Conservation (phyloP, 2,329 filamentous ascomycete species). For the Aphanoascus verrucosus region DNA sequence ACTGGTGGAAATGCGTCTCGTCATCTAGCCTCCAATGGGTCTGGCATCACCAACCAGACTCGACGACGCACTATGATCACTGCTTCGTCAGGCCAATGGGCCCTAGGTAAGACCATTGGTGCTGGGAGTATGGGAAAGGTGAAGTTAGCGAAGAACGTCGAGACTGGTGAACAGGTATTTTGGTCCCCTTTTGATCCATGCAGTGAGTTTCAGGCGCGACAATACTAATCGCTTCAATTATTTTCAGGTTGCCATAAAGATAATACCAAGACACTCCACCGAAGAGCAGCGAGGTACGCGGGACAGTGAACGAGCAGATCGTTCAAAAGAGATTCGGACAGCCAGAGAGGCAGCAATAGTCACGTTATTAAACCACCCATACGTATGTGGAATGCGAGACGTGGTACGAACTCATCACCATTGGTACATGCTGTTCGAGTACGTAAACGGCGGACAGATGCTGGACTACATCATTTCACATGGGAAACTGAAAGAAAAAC, state of each 20-base stretch:
- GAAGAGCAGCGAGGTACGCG: slow-evolving; percentile 65
- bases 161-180: slow-evolving; percentile 78
- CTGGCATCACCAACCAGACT: slow-evolving; percentile 30
- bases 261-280: slow-evolving; percentile 79
- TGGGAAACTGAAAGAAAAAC: slow-evolving; percentile 93
- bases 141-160: slow-evolving; percentile 82
- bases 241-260: slow-evolving; percentile 81
- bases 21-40: slow-evolving; percentile 22
- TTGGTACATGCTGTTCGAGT: slow-evolving; percentile 99
- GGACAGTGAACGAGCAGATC: slow-evolving; percentile 80
- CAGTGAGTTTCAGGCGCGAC: background rate
- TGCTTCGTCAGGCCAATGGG: slow-evolving; percentile 84
- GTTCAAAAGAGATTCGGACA: slow-evolving; percentile 91
- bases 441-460: slow-evolving; percentile 98
- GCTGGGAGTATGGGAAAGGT: slow-evolving; percentile 99
- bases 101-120: slow-evolving; percentile 90
- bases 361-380: slow-evolving; percentile 83
- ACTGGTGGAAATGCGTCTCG: slow-evolving; percentile 43
- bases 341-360: slow-evolving; percentile 94
- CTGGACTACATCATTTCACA: slow-evolving; percentile 99
- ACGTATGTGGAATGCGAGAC: slow-evolving; percentile 91
- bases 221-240: background rate
- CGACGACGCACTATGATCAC: slow-evolving; percentile 69
- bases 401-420: slow-evolving; percentile 93
- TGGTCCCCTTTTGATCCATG: background rate